These are phyloP conservation scores for Salvia hispanica DNA, from an alignment of 257 asterid species.

Conservation along the genomic window DNA sequence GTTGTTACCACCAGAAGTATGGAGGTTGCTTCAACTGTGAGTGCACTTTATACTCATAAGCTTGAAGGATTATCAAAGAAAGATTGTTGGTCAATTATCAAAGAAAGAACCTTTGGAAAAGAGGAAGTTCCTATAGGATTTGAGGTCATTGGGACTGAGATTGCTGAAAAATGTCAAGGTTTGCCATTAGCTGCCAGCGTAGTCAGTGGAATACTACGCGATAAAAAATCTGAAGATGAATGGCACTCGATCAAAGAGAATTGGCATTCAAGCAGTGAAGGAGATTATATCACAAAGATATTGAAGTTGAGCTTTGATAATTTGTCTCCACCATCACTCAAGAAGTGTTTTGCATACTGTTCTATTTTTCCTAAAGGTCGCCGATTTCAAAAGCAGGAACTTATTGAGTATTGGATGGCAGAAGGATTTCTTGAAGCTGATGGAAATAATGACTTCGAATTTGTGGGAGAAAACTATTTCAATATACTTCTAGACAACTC, in stretches of 20 bases:
- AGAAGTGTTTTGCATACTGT: not conserved
- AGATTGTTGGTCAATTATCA: no score
- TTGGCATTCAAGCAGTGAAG: not conserved
- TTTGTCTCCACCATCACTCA: not conserved
- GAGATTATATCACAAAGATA: not conserved
- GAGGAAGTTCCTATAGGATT: no score
- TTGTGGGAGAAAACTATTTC: no score
- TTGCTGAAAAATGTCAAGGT: not conserved
- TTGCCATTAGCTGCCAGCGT: not conserved
- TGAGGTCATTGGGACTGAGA: no score
- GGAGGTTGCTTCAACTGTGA: no score
- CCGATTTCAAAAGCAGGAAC: not conserved
- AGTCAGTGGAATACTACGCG: not conserved
- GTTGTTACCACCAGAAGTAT: no score
- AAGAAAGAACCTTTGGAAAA: no score
- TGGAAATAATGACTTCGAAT: no score
- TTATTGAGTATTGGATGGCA: not conserved
- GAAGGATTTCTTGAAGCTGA: no score
- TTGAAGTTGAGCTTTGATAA: not conserved
- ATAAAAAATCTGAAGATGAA: not conserved
- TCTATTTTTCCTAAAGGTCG: not conserved
- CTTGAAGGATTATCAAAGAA: no score
- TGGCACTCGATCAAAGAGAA: not conserved
- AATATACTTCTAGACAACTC: no score
- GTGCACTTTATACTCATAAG: no score